Base-by-base conservation (phyloP, 805 yeast species). In the Candida hispaniensis region DNA sequence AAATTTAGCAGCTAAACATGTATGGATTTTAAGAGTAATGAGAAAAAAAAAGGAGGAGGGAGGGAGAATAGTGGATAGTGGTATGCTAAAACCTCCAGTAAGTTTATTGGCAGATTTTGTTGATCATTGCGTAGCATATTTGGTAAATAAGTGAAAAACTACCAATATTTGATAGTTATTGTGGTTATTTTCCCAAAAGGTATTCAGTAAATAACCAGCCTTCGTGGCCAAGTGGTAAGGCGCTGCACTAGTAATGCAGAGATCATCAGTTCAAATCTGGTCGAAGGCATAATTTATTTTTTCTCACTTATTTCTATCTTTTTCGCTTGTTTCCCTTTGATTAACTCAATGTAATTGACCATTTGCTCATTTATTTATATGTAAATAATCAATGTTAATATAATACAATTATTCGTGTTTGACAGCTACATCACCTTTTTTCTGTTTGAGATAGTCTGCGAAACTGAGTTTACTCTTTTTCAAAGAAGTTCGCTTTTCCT, bases 191-290 rank as follows among this genome's bases (percentile, higher is more conserved):
- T n/a, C n/a, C n/a, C n/a, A n/a, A n/a, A 29, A 29, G 34, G 34
- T 29, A 20, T 12, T 7, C 7, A 14, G 4, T 4, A 8, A 14
- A 14, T 6, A 7, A 15, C 13, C 12, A 3, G 34, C 34, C 34
- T 29, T 29, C 34, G 34, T 29, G 34, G 34, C 34, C 34, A 29
- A 29, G 34, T 29, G 34, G 34, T 29, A 29, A 29, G 34, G 34
- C 34, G 34, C 34, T 7, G 34, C 34, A 29, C 34, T 29, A 29
- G 34, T 29, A 29, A 29, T 29, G 34, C 34, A 7, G 34, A 29
- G 34, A 29, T 29, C 34, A 20, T 29, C 34, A 29, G 34, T 29
- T 29, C 34, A 29, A 29, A 29, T 29, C 34, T 29, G 34, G 34
- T 20, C 34, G 34, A 29, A 29, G 34, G 34, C 34, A 29, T n/a